Base-by-base conservation (phyloP, 306 rosid genomes). In the Morella rubra region DNA sequence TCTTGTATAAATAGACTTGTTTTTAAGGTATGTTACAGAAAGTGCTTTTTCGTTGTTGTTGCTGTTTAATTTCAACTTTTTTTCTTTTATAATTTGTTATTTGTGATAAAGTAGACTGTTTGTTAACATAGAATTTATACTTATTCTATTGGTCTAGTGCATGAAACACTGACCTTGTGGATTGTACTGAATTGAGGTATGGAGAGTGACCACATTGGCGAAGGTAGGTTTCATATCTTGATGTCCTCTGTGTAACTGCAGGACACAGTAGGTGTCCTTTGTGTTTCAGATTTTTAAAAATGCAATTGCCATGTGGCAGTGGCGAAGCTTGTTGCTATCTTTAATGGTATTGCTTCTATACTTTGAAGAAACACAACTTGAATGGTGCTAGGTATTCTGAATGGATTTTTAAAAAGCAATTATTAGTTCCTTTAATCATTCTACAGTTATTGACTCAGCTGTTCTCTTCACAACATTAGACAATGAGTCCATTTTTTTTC, bases 401-500 rank as follows among this genome's bases (percentile, higher is more conserved):
- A 60, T 8, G 70, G 49, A 40, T 40, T 22, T 65, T 42, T 65
- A 41, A 65, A 40, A 16, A 65, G 50, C 42, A 16, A 9, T 18
- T 5, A 41, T 42, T 65, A 24, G 71, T 41, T 41, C 18, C 50
- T 41, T 65, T 9, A 18, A 16, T 41, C 8, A 65, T 41, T 14
- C 42, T 20, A 62, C 22, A 7, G 24, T 40, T 41, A 41, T 65
- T 41, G 47, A 40, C 27, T 13, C 14, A 65, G 16, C 49, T 5
- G 15, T 37, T 11, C 40, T 65, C 27, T 0, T 65, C 42, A 42
- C 50, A 42, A 24, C 47, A 41, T 42, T 18, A 41, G n/a, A 42
- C 71, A 65, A 42, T 42, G 20, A 65, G 27, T 65, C 42, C 71
- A 65, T 65, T 42, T 62, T 20, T 62, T 73, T 84, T 27, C 75